Evolutionary conservation across 345 rosid species (phyloP).

Genomic region (Euphorbia lathyris): DNA sequence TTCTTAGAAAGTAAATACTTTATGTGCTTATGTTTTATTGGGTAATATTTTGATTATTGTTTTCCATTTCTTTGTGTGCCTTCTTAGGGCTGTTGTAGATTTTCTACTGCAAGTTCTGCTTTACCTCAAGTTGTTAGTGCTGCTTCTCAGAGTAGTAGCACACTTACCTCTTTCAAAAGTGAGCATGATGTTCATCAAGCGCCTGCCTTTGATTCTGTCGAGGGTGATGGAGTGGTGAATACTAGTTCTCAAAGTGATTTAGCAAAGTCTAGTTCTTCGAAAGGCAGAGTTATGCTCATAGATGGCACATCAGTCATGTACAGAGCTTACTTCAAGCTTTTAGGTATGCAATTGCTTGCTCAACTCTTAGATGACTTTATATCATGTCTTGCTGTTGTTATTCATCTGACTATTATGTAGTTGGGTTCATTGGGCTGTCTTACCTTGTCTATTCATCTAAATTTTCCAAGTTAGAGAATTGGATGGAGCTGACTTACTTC

Average conservation of each 20-base stretch:
- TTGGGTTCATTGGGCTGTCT: neutral
- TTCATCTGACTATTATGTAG: neutral
- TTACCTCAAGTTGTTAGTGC: slow-evolving; percentile 32
- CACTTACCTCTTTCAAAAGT: slow-evolving; percentile 25
- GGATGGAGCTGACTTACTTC: neutral
- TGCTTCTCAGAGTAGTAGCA: slow-evolving; percentile 26
- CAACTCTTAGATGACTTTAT: neutral
- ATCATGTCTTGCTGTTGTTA: neutral
- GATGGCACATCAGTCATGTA: slow-evolving; percentile 93
- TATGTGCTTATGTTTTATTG: neutral
- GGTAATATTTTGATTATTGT: neutral
- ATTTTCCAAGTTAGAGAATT: neutral
- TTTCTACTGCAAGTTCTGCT: slow-evolving; percentile 28
- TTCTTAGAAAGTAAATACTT: neutral
- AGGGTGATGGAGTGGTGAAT: slow-evolving; percentile 33
- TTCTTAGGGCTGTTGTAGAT: slow-evolving; percentile 47
- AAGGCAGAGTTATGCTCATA: slow-evolving; percentile 86
- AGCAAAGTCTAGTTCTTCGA: slow-evolving; percentile 26
- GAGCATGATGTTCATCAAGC: slow-evolving; percentile 25
- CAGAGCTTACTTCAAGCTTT: slow-evolving; percentile 92
- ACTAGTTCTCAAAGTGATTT: slow-evolving; percentile 12
- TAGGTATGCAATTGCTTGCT: slow-evolving; percentile 48
- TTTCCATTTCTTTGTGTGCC: slow-evolving; percentile 3
- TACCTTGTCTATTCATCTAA: neutral
- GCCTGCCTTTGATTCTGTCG: slow-evolving; percentile 23